Evolutionary conservation across 345 rosid genomes (phyloP).

Genomic region (Salix suchowensis): DNA sequence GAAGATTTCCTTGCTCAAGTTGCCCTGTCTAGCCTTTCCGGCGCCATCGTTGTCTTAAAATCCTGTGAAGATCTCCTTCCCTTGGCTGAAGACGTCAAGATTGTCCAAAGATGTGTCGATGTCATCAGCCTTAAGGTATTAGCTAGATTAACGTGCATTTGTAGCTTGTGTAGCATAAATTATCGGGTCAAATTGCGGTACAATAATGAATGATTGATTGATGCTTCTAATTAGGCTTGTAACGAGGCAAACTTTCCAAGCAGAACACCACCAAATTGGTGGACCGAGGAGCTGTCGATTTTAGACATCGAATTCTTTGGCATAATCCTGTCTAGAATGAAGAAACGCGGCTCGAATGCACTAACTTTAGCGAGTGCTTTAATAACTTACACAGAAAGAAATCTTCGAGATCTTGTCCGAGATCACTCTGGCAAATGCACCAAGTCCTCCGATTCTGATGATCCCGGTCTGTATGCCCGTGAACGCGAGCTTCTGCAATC

Average conservation of each 20-base stretch:
- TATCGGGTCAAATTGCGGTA: neutral
- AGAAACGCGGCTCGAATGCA: conserved; percentile 60
- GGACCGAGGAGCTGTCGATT: conserved; percentile 89
- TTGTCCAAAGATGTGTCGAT: conserved; percentile 70
- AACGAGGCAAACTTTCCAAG: conserved; percentile 78
- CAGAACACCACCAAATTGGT: conserved; percentile 89
- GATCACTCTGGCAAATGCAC: conserved; percentile 64
- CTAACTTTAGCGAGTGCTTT: conserved; percentile 56
- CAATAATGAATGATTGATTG: neutral
- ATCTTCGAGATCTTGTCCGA: conserved; percentile 77
- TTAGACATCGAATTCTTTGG: conserved; percentile 51
- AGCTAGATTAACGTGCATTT: neutral
- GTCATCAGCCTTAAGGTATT: conserved; percentile 55
- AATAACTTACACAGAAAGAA: conserved; percentile 68
- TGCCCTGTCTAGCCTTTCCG: conserved; percentile 78
- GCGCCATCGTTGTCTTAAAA: conserved; percentile 76
- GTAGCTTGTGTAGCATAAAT: neutral
- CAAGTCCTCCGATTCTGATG: conserved; percentile 30
- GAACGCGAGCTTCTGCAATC: conserved; percentile 66
- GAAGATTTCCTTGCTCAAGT: conserved; percentile 83
- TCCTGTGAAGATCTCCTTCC: conserved; percentile 81
- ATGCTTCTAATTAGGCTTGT: conserved; percentile 44
- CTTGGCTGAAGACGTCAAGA: conserved; percentile 57
- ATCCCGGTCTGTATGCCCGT: conserved; percentile 34
- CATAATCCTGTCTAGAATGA: conserved; percentile 54